Conservation (phyloP, 495 filamentous ascomycete genomes). For the Chaetomium cochliodes region DNA sequence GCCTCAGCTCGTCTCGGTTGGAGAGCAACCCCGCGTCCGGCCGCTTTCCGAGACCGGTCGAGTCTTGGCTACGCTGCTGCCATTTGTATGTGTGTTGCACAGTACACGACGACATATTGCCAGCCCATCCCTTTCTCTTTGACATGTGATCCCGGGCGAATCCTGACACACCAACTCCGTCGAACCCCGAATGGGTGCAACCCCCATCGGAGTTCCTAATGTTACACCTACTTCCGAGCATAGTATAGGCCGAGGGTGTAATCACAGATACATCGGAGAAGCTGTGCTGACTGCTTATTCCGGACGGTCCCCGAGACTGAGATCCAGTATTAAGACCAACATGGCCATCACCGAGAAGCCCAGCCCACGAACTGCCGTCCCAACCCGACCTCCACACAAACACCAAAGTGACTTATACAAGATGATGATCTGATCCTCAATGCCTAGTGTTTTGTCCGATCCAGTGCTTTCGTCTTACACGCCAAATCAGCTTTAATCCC, state of each 20-base stretch:
- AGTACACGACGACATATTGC: not conserved
- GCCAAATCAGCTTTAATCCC: not conserved
- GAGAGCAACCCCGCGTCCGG: not conserved
- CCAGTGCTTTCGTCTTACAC: not conserved
- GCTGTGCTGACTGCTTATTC: not conserved
- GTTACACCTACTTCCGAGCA: not conserved
- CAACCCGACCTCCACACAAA: not conserved
- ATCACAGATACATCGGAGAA: not conserved
- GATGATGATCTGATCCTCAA: not conserved
- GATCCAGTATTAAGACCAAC: not conserved
- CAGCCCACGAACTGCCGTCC: not conserved
- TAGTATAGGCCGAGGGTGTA: not conserved
- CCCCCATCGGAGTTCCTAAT: constrained; percentile 11
- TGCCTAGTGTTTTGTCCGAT: not conserved
- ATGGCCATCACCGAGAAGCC: not conserved
- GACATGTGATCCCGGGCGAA: not conserved
- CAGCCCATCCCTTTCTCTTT: not conserved
- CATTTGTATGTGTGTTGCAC: not conserved
- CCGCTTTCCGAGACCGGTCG: not conserved
- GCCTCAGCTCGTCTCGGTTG: not conserved
- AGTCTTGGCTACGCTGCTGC: not conserved
- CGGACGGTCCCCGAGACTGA: not conserved
- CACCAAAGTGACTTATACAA: not conserved
- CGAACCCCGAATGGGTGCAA: not conserved
- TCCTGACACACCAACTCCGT: not conserved